These are phyloP conservation scores for Houttuynia cordata DNA, from an alignment of 164 flowering plant species.

Conservation along the genomic window DNA sequence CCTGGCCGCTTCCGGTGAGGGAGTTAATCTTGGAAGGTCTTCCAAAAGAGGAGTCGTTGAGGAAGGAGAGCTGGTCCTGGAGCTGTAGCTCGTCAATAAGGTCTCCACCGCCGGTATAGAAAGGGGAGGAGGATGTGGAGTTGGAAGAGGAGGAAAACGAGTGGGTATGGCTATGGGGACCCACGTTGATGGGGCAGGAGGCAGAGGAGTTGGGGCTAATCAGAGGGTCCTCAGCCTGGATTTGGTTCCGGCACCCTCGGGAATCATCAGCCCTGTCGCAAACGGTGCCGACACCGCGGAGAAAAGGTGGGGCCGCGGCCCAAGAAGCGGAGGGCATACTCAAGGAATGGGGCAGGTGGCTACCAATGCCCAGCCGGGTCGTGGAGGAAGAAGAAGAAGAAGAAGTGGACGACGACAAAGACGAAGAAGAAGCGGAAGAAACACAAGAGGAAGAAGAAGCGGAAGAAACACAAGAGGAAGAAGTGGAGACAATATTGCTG, in stretches of 20 bases:
- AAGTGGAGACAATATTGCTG: conserved; percentile 2
- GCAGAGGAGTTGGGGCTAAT: not conserved
- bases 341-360: conserved; percentile 17
- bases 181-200: conserved; percentile 1
- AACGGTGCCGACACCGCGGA: too few species aligned
- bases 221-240: too few species aligned
- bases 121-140: not conserved
- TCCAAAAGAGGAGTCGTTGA: conserved; percentile 20
- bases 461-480: conserved; percentile 10
- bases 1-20: conserved; percentile 10
- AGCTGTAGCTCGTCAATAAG: conserved; percentile 35
- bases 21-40: not conserved
- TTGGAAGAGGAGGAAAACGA: conserved; percentile 9
- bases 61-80: conserved; percentile 45
- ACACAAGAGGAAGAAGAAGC: too few species aligned
- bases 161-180: conserved; percentile 20
- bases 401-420: too few species aligned
- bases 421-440: too few species aligned
- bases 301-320: conserved; percentile 12
- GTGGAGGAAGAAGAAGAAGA: not conserved
- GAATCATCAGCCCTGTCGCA: too few species aligned
- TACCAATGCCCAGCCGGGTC: conserved; percentile 18
- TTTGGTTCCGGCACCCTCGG: too few species aligned
- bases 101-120: conserved; percentile 12
- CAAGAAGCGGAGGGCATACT: conserved; percentile 18